A percentile compares a stretch with the other conserved stretches of the same genome.
Evolutionary conservation across 1,284 basidiomycete species (phyloP).

Genomic region (Agroathelia rolfsii): DNA sequence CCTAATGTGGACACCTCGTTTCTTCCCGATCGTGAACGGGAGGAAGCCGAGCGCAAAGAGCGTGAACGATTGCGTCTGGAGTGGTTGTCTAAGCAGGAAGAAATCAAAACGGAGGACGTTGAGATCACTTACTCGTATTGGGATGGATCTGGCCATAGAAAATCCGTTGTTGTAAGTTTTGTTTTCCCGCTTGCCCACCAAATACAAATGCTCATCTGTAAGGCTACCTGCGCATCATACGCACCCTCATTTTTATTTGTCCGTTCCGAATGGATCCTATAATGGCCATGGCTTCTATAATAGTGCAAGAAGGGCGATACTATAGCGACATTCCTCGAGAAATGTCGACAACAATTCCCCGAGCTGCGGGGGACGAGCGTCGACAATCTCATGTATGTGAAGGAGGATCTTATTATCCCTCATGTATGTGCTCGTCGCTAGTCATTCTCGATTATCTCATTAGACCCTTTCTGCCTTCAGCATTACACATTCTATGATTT

Average conservation of each 20-base stretch:
- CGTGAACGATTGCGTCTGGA: conserved; percentile 84
- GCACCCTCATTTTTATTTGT: too few species aligned
- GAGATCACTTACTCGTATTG: conserved; percentile 95
- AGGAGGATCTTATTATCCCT: conserved; percentile 95
- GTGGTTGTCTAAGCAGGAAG: conserved; percentile 86
- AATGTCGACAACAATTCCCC: conserved; percentile 86
- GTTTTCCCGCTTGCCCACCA: conserved; percentile 1
- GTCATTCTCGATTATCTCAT: conserved; percentile 1
- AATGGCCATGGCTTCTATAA: too few species aligned
- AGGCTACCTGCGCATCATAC: too few species aligned
- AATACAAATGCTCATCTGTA: too few species aligned
- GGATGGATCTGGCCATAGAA: conserved; percentile 97
- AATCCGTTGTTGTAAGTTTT: conserved; percentile 73
- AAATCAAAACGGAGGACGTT: conserved; percentile 81
- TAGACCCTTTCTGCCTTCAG: conserved; percentile 32
- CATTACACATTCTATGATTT: conserved; percentile 99
- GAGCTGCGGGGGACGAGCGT: conserved; percentile 85
- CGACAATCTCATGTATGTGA: conserved; percentile 98
- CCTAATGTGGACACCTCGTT: conserved; percentile 97
- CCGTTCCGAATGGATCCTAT: too few species aligned
- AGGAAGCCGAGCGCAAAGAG: conserved; percentile 82
- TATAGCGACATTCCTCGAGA: conserved; percentile 83
- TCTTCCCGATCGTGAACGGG: conserved; percentile 91
- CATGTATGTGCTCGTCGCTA: conserved; percentile 47
- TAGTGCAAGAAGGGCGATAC: conserved; percentile 99